Conservation (phyloP, 2,329 filamentous ascomycete species). For the Achaetomium macrosporum region DNA sequence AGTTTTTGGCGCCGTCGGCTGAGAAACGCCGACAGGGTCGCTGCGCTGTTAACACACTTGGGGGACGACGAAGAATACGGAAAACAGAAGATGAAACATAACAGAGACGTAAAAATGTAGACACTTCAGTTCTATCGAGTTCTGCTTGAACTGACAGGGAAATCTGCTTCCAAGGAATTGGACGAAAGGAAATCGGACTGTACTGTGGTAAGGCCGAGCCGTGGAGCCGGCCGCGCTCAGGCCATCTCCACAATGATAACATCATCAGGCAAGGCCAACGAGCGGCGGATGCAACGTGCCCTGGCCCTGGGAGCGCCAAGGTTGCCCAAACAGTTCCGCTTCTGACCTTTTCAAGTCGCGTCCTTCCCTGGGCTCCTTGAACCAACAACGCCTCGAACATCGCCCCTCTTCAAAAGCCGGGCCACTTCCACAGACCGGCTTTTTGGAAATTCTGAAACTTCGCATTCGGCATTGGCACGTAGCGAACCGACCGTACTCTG, state of each 20-base stretch:
- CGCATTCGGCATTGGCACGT: not conserved
- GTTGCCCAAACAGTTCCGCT: constrained; percentile 12
- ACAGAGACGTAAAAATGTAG: too few species aligned
- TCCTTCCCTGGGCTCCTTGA: constrained; percentile 11
- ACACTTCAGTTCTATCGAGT: too few species aligned
- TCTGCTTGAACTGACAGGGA: not conserved
- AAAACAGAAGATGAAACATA: too few species aligned
- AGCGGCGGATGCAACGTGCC: constrained; percentile 24
- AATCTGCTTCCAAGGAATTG: not conserved
- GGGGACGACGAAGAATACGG: too few species aligned
- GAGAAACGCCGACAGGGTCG: too few species aligned
- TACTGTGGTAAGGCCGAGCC: not conserved
- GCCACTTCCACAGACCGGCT: not conserved
- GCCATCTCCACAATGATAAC: constrained; percentile 25
- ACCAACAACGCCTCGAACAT: not conserved
- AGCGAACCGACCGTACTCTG: not conserved
- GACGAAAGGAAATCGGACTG: not conserved
- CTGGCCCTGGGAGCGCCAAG: constrained; percentile 20
- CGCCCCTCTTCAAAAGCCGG: not conserved
- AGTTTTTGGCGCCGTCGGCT: too few species aligned
- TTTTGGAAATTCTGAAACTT: not conserved
- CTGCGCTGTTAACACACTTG: too few species aligned
- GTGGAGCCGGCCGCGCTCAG: constrained; percentile 6
- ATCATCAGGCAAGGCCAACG: constrained; percentile 25
- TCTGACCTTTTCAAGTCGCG: constrained; percentile 17